Percentiles rank a stretch among this genome's conserved stretches.
Evolutionary conservation across 768 basidiomycete species (phyloP).

Genomic region (Termitomyces sp.): DNA sequence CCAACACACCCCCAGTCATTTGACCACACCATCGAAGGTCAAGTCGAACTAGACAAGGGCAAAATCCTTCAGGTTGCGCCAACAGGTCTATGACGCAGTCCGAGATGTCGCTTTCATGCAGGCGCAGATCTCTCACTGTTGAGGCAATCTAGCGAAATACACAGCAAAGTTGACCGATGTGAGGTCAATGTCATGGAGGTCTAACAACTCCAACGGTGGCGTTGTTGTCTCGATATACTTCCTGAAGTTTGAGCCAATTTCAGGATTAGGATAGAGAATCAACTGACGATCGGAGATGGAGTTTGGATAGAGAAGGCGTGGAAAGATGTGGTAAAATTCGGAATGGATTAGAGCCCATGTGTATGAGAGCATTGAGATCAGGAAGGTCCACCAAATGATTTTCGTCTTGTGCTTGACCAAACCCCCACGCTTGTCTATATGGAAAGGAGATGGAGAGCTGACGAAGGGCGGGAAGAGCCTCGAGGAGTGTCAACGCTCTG

Average conservation of each 20-base stretch:
- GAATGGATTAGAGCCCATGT: slow-evolving; percentile 31
- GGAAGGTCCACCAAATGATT: slow-evolving; percentile 21
- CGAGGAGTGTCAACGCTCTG: slow-evolving; percentile 31
- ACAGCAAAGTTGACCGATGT: slow-evolving; percentile 22
- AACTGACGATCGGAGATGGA: slow-evolving; percentile 41
- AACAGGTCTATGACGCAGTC: slow-evolving; percentile 42
- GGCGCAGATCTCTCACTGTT: slow-evolving; percentile 46
- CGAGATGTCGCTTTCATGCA: slow-evolving; percentile 60
- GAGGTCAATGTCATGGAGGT: slow-evolving; percentile 27
- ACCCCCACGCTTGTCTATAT: slow-evolving; percentile 26
- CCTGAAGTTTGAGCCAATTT: slow-evolving; percentile 24
- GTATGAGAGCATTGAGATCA: slow-evolving; percentile 25
- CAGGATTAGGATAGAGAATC: slow-evolving; percentile 32
- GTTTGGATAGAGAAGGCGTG: slow-evolving; percentile 33
- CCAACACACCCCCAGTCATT: slow-evolving; percentile 49
- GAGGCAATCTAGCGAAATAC: slow-evolving; percentile 31
- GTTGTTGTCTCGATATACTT: slow-evolving; percentile 24
- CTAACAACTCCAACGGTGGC: slow-evolving; percentile 28
- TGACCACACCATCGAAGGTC: slow-evolving; percentile 63
- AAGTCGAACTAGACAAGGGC: slow-evolving; percentile 45
- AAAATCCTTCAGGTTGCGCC: slow-evolving; percentile 37
- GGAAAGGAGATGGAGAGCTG: slow-evolving; percentile 20
- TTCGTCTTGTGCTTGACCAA: slow-evolving; percentile 20
- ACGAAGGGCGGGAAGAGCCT: slow-evolving; percentile 39
- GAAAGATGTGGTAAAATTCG: slow-evolving; percentile 28